These are phyloP conservation scores for Pestalotiopsis sp. DNA, from an alignment of 2,329 filamentous ascomycete genomes.

Conservation along the genomic window DNA sequence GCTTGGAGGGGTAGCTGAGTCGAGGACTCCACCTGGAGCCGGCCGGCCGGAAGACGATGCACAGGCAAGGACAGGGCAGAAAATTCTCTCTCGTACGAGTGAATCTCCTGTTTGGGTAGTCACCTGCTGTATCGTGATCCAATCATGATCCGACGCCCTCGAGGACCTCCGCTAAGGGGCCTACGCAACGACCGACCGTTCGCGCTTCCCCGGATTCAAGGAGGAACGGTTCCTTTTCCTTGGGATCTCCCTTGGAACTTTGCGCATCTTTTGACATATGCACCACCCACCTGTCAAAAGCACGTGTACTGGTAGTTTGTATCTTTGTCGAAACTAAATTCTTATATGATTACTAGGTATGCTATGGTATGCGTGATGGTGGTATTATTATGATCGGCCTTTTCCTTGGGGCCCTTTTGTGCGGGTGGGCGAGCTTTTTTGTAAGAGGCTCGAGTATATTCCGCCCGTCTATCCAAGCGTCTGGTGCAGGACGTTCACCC, in stretches of 20 bases:
- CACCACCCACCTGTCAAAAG: not conserved
- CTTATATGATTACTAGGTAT: not conserved
- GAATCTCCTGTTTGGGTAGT: not conserved
- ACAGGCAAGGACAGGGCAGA: not conserved
- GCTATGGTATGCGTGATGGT: not conserved
- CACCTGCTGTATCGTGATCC: not conserved
- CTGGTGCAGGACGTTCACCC: constrained; percentile 52
- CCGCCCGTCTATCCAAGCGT: constrained; percentile 26
- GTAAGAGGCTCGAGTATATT: not conserved
- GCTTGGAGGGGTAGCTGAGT: constrained; percentile 7
- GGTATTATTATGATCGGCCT: not conserved
- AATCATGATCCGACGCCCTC: not conserved
- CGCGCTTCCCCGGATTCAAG: constrained; percentile 1
- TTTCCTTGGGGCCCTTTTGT: not conserved
- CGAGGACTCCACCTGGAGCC: not conserved
- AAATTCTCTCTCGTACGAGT: not conserved
- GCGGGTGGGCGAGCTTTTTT: not conserved
- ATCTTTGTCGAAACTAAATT: not conserved
- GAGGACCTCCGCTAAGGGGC: not conserved
- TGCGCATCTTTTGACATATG: not conserved
- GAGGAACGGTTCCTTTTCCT: not conserved
- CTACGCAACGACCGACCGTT: not conserved
- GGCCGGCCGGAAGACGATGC: not conserved
- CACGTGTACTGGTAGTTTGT: not conserved
- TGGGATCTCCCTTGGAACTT: not conserved